Conservation (phyloP, 2,329 filamentous ascomycete species). For the Ceratocystis variospora region DNA sequence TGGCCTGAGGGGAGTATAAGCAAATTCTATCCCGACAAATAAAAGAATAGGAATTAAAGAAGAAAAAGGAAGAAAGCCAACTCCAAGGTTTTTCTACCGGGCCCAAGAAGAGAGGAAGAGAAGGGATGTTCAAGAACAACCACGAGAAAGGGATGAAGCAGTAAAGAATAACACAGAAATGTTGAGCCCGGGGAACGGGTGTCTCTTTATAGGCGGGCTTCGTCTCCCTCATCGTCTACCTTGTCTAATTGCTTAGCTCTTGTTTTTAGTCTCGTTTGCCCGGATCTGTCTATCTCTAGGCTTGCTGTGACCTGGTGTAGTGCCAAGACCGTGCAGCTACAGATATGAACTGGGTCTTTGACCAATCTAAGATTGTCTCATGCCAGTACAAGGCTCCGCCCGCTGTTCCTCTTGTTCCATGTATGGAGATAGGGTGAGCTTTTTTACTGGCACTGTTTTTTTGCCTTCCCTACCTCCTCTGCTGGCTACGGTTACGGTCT, state of each 20-base stretch:
- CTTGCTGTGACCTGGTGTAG: neutral
- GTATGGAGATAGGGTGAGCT: neutral
- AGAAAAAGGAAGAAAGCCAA: neutral
- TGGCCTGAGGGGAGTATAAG: neutral
- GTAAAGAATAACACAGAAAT: neutral
- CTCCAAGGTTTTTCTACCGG: neutral
- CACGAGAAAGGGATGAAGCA: neutral
- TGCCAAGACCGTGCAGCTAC: neutral
- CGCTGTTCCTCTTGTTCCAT: neutral
- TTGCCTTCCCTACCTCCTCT: neutral
- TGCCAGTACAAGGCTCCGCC: neutral
- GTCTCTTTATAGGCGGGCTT: neutral
- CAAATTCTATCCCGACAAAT: no score
- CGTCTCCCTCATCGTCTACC: neutral
- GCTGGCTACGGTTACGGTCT: neutral
- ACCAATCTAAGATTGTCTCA: slow-evolving; percentile 5
- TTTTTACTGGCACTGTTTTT: neutral
- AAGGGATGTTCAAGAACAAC: neutral
- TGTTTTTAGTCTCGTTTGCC: neutral
- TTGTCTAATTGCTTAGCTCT: neutral
- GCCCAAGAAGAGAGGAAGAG: neutral
- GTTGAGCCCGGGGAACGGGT: neutral
- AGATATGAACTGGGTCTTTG: neutral
- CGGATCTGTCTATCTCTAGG: slow-evolving; percentile 3
- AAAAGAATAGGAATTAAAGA: neutral